Conservation (phyloP, 352 stramenopile genomes). For the Lagenidium sp. region DNA sequence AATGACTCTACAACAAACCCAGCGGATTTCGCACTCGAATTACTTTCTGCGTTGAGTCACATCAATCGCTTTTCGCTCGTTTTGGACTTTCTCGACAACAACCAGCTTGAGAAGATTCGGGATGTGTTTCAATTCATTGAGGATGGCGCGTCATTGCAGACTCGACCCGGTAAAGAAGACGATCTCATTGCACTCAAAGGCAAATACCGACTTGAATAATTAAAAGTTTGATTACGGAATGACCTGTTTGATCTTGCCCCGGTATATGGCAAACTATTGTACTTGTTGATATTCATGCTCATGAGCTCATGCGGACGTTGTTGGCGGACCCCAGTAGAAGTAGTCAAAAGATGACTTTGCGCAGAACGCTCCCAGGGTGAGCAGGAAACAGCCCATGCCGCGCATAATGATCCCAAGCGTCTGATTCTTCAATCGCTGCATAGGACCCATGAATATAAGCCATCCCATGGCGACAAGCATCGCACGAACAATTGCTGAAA, state of each 20-base stretch:
- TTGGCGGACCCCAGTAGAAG: slow-evolving; percentile 43
- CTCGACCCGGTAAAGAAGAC: too few species aligned
- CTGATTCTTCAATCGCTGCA: slow-evolving; percentile 74
- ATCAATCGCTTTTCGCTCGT: slow-evolving; percentile 50
- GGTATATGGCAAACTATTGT: too few species aligned
- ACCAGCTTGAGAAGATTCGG: slow-evolving; percentile 38
- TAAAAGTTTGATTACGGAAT: too few species aligned
- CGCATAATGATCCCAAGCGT: slow-evolving; percentile 82
- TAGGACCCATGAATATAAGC: not conserved
- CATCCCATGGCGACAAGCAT: not conserved
- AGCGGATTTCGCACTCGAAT: slow-evolving; percentile 24
- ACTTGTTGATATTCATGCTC: too few species aligned
- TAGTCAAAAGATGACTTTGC: slow-evolving; percentile 84
- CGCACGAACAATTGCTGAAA: not conserved
- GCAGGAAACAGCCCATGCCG: slow-evolving; percentile 73
- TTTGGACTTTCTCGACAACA: slow-evolving; percentile 63
- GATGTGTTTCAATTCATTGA: slow-evolving; percentile 22
- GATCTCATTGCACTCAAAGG: too few species aligned
- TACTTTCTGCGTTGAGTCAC: slow-evolving; percentile 28
- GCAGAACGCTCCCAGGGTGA: slow-evolving; percentile 67
- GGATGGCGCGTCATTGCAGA: too few species aligned
- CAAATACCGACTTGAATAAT: too few species aligned
- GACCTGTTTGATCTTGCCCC: too few species aligned
- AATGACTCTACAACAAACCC: too few species aligned
- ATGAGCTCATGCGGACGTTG: too few species aligned